Conservation (phyloP, 164 flowering plant genomes). For the Aristolochia fimbriata region DNA sequence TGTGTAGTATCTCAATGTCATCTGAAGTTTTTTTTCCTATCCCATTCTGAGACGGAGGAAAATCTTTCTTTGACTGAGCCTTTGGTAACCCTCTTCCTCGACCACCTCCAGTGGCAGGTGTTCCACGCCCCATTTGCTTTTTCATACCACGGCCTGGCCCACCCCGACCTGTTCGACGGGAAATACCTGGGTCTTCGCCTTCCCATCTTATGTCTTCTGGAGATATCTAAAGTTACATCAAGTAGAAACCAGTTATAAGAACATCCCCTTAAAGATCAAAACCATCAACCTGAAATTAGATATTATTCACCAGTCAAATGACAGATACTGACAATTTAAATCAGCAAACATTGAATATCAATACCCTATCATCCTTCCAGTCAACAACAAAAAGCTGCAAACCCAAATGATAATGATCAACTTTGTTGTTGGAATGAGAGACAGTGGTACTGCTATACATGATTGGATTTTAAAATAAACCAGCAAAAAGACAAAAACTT, state of each 20-base stretch:
- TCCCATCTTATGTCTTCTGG: conserved; percentile 89
- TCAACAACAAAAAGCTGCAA: too few species aligned
- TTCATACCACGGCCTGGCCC: conserved; percentile 68
- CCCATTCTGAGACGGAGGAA: conserved; percentile 63
- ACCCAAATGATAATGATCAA: too few species aligned
- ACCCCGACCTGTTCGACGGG: conserved; percentile 46
- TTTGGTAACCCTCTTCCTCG: conserved; percentile 65
- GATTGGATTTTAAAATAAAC: too few species aligned
- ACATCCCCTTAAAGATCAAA: background rate
- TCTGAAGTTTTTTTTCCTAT: conserved; percentile 51
- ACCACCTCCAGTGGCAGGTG: conserved; percentile 38
- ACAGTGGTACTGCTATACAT: too few species aligned
- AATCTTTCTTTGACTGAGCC: conserved; percentile 45
- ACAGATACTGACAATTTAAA: too few species aligned
- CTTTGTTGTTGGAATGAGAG: too few species aligned
- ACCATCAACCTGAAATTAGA: too few species aligned
- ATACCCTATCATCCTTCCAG: background rate
- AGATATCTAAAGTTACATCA: conserved; percentile 44
- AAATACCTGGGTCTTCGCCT: conserved; percentile 59
- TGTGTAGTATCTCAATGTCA: conserved; percentile 76
- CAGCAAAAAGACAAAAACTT: too few species aligned
- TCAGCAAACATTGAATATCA: background rate
- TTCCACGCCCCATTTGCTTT: conserved; percentile 54
- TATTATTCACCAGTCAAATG: too few species aligned
- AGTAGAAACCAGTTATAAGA: background rate